Evolutionary conservation across 352 stramenopile genomes (phyloP), one percentile per base, ranked within the genome.

Genomic region (Phytophthora citrophthora): DNA sequence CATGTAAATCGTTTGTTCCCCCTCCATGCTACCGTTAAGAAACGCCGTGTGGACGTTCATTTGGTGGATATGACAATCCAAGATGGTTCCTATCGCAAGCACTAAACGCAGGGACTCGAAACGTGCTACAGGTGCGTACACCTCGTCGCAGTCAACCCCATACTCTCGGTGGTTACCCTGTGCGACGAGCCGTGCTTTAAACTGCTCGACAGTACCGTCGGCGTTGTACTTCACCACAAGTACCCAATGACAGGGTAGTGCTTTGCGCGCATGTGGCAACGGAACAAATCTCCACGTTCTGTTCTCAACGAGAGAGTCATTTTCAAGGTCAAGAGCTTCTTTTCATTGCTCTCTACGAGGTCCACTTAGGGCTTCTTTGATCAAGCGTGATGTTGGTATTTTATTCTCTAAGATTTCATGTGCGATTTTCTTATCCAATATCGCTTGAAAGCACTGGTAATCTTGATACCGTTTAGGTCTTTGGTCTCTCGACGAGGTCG

Each of bases 1-100:
- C 57, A 64, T 64, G 45, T 52, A 61, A 20, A 61, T 61, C 7
- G 38, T 50, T n/a, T 61, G 50, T 12, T 68, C 59, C 11, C 50
- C 43, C 9, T 68, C 49, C 59, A 61, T 61, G 0, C 31, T 61
- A 15, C 44, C 50, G 4, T 67, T 68, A 0, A 67, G 32, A 3
- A 67, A 61, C 0, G 49, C 34, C 5, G 34, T 40, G 6, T 40
- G 34, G 12, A 40, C 34, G 16, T 40, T 12, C 34, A n/a, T 40
- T 15, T 47, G 58, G 27, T 66, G 40, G 6, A 60, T 60, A 49
- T 59, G 31, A 34, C 29, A 66, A n/a, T 66, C 58, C 16, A 60
- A 15, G 26, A 67, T 67, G 1, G 58, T 55, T 2, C 50, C 32
- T 18, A 60, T 61, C 9, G 43, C 58, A 5, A 67, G 41, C 10